Base-by-base conservation (phyloP, 2,329 filamentous ascomycete genomes). In the Aureobasidium sp. region DNA sequence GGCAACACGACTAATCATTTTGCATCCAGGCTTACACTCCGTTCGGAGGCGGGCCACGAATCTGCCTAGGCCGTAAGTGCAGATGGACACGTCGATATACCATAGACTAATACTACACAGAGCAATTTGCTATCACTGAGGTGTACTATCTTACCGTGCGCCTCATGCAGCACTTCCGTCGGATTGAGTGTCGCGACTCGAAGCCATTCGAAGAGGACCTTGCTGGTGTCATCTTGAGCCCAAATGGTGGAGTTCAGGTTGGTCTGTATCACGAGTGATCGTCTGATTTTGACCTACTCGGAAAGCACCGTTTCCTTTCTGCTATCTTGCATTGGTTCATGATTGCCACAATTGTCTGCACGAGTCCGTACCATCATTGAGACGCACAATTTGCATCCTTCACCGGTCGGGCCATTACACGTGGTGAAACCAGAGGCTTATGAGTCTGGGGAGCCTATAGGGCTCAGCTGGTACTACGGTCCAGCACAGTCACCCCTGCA, bases 131-230 rank as follows among this genome's bases (percentile, higher is more conserved):
- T 8, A 37, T 62, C 3, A 42, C 53, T 15, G 62, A 64, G 17
- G 55, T 49, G 14, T 62, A 56, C 45, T 61, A 64, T 15, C 34
- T 62, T 12, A 64, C 59, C 14, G 47, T 64, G 6, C 52, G 62
- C 20, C 47, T 58, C 7, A 58, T 64, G 44, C 59, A 61, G 27
- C 59, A 61, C n/a, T 61, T 61, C 41, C 60, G 52, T 3, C 41
- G 60, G 17, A 62, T 62, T 6, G 60, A 62, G 25, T 41, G 49
- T 34, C 60, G 60, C 29, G 60, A 62, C 15, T 20, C 25, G 15
- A 42, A 15, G 11, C 41, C 49, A 5, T 62, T 53, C 17, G 12
- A 3, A 3, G 60, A 62, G 44, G 56, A 62, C 14, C 20, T 62
- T 11, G 29, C 60, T 25, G 49, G 55, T 29, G 55, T 53, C 15